Evolutionary conservation across 331 rosid genomes (phyloP), one percentile per base, ranked within the genome.

Genomic region (Cydonia oblonga): DNA sequence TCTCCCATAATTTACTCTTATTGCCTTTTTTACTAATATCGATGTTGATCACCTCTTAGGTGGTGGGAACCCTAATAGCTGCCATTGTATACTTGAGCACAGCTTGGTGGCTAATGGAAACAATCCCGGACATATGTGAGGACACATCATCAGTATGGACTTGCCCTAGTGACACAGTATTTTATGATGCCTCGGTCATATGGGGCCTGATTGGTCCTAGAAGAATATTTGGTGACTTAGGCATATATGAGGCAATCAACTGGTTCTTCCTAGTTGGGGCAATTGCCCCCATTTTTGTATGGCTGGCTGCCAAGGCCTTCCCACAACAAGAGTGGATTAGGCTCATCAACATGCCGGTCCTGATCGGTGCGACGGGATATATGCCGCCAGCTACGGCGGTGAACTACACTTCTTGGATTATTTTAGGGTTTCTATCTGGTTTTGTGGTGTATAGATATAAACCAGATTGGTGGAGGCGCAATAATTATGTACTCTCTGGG

Each of bases 41-140:
- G n/a, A n/a, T n/a, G n/a, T n/a, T n/a, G n/a, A n/a, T 44, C n/a
- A 9, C 26, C 20, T 6, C 56, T 6, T 9, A 90, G 96, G 83
- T 90, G 30, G 96, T 93, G 3, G 98, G 96, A 70, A 90, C 98
- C 10, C 44, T 93, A 0, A 77, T 93, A 0, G 93, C 98, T 0
- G 75, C 75, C 33, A 0, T 87, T 6, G 97, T 93, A 40, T 90
- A 93, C 65, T 75, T 90, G 71, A 70, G 84, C 2, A 90, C 97
- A 0, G 98, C 98, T 7, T 93, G 97, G 98, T 93, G 98, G 98
- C 74, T 93, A 46, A 82, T 93, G 91, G 97, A 86, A 64, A 86
- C 84, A 60, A 93, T 93, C 65, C 95, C 96, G 0, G 89, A 85
- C 76, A 93, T 93, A 79, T 93, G 97, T 78, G 32, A 79, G 30